phyloP scores from a whole-genome alignment of 169 alveolate species.

The Plasmodium inui region DNA sequence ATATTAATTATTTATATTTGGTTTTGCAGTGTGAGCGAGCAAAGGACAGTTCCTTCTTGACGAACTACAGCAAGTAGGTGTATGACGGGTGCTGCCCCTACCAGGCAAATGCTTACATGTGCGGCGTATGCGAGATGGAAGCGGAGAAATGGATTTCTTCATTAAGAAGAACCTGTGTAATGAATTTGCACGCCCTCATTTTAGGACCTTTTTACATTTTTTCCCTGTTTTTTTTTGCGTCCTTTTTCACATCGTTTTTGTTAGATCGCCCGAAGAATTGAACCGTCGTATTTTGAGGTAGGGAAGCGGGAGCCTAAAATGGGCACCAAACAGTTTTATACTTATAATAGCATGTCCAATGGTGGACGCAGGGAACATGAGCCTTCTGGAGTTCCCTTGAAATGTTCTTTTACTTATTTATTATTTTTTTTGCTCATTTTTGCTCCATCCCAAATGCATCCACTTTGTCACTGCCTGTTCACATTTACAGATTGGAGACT shows the following conservation, averaged over 20 bases:
- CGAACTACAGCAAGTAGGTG: slow-evolving; percentile 4
- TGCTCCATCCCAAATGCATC: not conserved
- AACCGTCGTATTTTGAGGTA: slow-evolving; percentile 59
- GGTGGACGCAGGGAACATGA: not conserved
- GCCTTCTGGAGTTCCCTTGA: not conserved
- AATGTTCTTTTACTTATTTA: not conserved
- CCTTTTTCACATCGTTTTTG: slow-evolving; percentile 20
- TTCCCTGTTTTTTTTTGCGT: not conserved
- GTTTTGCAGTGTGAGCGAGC: slow-evolving; percentile 14
- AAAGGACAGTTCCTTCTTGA: slow-evolving; percentile 31
- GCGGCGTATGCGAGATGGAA: not conserved
- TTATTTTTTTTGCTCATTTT: not conserved
- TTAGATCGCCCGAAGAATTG: not conserved
- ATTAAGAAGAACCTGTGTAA: not conserved
- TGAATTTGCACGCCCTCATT: not conserved
- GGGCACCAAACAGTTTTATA: not conserved
- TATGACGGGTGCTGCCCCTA: not conserved
- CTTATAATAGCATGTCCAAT: not conserved
- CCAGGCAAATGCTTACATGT: not conserved
- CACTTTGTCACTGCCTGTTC: not conserved
- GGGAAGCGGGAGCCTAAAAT: not conserved
- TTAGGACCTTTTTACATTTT: not conserved
- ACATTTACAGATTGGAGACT: slow-evolving; percentile 48
- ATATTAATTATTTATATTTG: slow-evolving; percentile 3
- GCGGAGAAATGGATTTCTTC: not conserved